Conservation (phyloP, 768 basidiomycete genomes). For the Exidia glandulosa region DNA sequence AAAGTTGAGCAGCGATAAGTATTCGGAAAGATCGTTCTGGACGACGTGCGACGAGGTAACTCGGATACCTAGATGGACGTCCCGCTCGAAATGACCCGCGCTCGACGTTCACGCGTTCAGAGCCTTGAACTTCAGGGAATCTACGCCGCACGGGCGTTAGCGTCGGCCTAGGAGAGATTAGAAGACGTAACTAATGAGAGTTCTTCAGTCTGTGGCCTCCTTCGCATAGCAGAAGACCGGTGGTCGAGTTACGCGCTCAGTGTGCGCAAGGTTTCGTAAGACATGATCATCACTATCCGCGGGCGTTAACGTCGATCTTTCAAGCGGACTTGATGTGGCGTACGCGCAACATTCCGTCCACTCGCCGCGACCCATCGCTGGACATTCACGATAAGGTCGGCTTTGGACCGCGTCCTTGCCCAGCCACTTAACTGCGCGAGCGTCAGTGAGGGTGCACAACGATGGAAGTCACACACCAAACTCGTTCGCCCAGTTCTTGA, state of each 20-base stretch:
- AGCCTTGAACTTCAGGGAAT: constrained; percentile 79
- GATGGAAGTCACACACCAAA: constrained; percentile 67
- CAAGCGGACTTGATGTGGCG: constrained; percentile 41
- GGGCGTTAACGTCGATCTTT: neutral
- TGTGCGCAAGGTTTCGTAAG: constrained; percentile 88
- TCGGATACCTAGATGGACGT: constrained; percentile 86
- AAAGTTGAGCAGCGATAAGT: constrained; percentile 87
- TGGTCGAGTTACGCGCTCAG: constrained; percentile 67
- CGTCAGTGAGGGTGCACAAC: too few species aligned
- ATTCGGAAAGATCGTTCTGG: constrained; percentile 88
- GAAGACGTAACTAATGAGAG: too few species aligned
- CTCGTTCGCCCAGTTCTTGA: constrained; percentile 98
- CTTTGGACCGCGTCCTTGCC: constrained; percentile 77
- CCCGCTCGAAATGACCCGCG: constrained; percentile 90
- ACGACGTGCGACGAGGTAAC: neutral
- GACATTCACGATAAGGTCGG: constrained; percentile 67
- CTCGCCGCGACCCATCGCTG: constrained; percentile 81
- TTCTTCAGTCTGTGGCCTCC: constrained; percentile 98
- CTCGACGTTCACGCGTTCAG: constrained; percentile 73
- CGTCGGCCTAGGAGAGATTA: too few species aligned
- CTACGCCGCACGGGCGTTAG: too few species aligned
- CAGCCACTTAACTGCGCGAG: constrained; percentile 81
- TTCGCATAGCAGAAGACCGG: constrained; percentile 90
- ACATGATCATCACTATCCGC: constrained; percentile 86
- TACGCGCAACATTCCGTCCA: constrained; percentile 84